Evolutionary conservation across 345 rosid species (phyloP), one percentile per base, ranked within the genome.

Genomic region (Xanthoceras sorbifolium): DNA sequence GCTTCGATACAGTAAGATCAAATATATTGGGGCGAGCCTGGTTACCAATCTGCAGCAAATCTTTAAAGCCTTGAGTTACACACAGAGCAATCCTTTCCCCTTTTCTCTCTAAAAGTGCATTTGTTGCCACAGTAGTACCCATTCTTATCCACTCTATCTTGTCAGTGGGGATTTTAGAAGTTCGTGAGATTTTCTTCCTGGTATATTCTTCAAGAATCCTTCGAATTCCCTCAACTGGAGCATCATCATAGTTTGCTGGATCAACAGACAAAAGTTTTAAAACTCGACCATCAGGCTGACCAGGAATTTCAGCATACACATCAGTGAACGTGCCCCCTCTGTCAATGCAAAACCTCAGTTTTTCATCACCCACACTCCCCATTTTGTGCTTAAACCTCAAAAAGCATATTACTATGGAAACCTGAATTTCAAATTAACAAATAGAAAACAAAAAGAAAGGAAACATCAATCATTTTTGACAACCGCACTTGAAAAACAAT

Each of bases 291-390:
- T 89, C 88, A 3, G 86, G 52, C 29, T 83, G 86, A 1, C 99
- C 97, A 0, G 99, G 99, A 52, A 96, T 84, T 83, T 93, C 98
- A 15, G 99, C 97, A 63, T 95, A 95, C n/a, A 95, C 92, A 72
- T 95, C 99, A 36, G 98, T 95, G 80, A 95, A 95, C 4, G 99
- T 93, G 11, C 98, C 99, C 7, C 99, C 99, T 86, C 97, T 87
- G 69, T 96, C 98, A 3, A 92, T 93, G 82, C 98, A 93, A 84
- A 93, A 92, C 80, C 92, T 80, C 12, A 96, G 84, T 76, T 90
- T 93, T 67, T 88, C 94, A 64, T 78, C 88, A 3, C 54, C 60
- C 1, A 66, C 67, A 67, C 87, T 84, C 48, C 88, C 93, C 97
- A 91, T 91, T 59, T 72, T 42, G 25, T 40, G 3, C 63, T 69